Base-by-base conservation (phyloP, 2,329 filamentous ascomycete genomes). In the Fusarium secorum region DNA sequence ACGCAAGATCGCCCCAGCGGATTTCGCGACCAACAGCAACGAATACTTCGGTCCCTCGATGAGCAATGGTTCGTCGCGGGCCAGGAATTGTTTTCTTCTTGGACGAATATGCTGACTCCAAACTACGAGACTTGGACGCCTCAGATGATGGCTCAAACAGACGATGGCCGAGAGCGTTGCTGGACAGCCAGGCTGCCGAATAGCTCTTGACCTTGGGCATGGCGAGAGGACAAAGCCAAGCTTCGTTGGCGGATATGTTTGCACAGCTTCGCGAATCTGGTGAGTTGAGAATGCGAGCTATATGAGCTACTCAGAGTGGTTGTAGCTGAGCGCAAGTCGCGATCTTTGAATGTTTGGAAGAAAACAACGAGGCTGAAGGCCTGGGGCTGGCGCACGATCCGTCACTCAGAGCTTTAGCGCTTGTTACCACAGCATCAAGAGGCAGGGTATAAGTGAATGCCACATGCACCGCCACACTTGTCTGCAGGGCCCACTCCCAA, bases 191-290 rank as follows among this genome's bases (percentile, higher is more conserved):
- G 74, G 90, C 85, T 60, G 95, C 94, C 77, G 93, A 95, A 81
- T 94, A 95, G 80, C 90, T 90, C 79, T 93, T 90, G 77, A 97
- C 89, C 81, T 92, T 94, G 39, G 94, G 93, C 95, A 98, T 98
- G 64, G 78, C 66, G 53, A 64, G 38, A 57, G 45, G 49, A 49
- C 59, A 55, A 52, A 42, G 46, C 58, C 46, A 35, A 44, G 62
- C 48, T 61, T 49, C 26, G 61, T 53, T 46, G 35, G 44, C 36
- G 24, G 30, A 35, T 35, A 42, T 42, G 54, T 30, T 17, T 38
- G 28, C 52, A 17, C 33, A 67, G 66, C 52, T 75, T 74, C 55
- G 57, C 49, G 39, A 60, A 68, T 68, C 63, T 74, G 30, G 38
- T 63, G 44, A 5, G n/a, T 17, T 44, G 24, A n/a, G 5, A 22